These are phyloP conservation scores for Trichophyton mentagrophytes DNA, from an alignment of 2,329 filamentous ascomycete species.

Conservation along the genomic window DNA sequence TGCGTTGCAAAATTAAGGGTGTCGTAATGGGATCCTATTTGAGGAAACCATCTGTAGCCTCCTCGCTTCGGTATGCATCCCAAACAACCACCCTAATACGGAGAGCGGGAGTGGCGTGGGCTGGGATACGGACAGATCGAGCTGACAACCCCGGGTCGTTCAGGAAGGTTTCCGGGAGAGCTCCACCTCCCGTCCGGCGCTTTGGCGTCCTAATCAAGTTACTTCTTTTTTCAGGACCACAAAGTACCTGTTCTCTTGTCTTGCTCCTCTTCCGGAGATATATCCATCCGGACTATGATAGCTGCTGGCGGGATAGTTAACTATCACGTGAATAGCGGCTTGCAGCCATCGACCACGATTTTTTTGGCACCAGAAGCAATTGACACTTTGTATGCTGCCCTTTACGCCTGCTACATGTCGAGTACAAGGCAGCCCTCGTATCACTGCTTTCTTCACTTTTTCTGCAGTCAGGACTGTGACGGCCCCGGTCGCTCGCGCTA, in stretches of 20 bases:
- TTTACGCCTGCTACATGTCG: too few relatives aligned
- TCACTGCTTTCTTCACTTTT: background rate
- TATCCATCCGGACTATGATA: background rate
- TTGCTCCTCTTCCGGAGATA: too few relatives aligned
- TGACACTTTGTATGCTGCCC: background rate
- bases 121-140: background rate
- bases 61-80: background rate
- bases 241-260: too few relatives aligned
- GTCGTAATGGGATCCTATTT: background rate
- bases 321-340: background rate
- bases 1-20: background rate
- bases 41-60: background rate
- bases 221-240: too few relatives aligned
- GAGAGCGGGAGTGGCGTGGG: background rate
- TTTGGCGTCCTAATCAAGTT: background rate
- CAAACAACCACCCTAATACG: background rate
- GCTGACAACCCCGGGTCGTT: background rate
- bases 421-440: background rate
- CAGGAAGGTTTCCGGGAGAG: background rate
- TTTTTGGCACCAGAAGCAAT: background rate
- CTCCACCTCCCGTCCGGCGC: background rate
- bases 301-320: background rate
- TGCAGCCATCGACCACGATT: background rate
- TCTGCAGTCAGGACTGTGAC: background rate
- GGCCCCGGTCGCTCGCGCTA: background rate